These are phyloP conservation scores for Phialemoniopsis sp. DNA, from an alignment of 2,329 filamentous ascomycete genomes.

Conservation along the genomic window DNA sequence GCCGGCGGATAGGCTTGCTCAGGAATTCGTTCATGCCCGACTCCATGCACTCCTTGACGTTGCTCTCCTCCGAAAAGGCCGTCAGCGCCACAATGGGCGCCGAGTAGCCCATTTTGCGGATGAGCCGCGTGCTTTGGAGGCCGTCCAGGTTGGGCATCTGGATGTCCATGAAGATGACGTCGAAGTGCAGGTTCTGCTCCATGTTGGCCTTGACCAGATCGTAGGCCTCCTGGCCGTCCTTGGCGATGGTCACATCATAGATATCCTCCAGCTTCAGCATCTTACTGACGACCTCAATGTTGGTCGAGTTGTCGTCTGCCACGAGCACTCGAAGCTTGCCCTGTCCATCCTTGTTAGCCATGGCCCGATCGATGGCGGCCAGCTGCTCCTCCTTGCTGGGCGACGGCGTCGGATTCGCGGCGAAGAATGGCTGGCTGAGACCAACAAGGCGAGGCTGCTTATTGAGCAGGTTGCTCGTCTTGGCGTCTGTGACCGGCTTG, in stretches of 20 bases:
- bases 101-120: conserved; percentile 80
- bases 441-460: conserved; percentile 76
- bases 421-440: conserved; percentile 78
- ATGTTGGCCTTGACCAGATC: conserved; percentile 82
- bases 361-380: conserved; percentile 60
- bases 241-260: conserved; percentile 85
- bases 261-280: conserved; percentile 74
- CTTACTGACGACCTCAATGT: conserved; percentile 54
- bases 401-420: conserved; percentile 30
- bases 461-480: conserved; percentile 42
- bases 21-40: conserved; percentile 92
- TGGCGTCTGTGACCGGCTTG: conserved; percentile 17
- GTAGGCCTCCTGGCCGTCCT: conserved; percentile 82
- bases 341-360: conserved; percentile 53
- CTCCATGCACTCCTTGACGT: conserved; percentile 80
- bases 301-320: conserved; percentile 64
- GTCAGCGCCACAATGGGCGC: conserved; percentile 88
- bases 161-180: conserved; percentile 94
- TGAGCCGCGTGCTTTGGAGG: conserved; percentile 78
- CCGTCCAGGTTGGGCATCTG: conserved; percentile 94
- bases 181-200: conserved; percentile 67
- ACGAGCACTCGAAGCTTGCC: conserved; percentile 77
- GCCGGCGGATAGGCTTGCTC: conserved; percentile 71
- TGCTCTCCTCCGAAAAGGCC: conserved; percentile 86
- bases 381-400: conserved; percentile 54